These are phyloP conservation scores for Kurtzmaniella quercitrusa DNA, from an alignment of 1,139 yeast genomes.

Conservation along the genomic window DNA sequence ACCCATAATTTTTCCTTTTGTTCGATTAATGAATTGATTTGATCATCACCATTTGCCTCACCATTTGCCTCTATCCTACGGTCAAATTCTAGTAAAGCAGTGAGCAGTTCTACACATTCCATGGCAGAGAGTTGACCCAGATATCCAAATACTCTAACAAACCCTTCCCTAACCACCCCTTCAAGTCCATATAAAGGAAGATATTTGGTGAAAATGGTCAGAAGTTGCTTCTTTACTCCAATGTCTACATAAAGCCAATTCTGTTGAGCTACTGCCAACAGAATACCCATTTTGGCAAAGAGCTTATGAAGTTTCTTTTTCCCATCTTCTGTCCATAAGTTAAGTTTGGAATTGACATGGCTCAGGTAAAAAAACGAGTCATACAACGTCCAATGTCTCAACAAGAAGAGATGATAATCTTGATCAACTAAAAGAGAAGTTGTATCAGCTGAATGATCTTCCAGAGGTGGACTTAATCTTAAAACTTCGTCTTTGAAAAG, in stretches of 20 bases:
- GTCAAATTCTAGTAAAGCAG: constrained; percentile 78
- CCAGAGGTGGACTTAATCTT: constrained; percentile 46
- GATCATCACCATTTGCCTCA: constrained; percentile 19
- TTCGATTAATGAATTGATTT: constrained; percentile 40
- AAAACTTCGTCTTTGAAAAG: constrained; percentile 78
- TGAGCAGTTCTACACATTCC: constrained; percentile 85
- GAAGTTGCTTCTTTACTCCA: constrained; percentile 68
- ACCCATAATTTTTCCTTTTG: constrained; percentile 73
- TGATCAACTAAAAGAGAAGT: constrained; percentile 63
- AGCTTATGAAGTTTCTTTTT: constrained; percentile 79
- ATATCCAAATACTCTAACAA: constrained; percentile 79
- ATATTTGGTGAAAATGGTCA: constrained; percentile 64
- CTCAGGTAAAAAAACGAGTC: constrained; percentile 88
- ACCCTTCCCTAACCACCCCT: constrained; percentile 81
- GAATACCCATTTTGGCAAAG: constrained; percentile 95
- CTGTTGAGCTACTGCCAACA: constrained; percentile 83
- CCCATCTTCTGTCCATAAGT: constrained; percentile 91
- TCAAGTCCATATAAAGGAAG: constrained; percentile 77
- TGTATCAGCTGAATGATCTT: constrained; percentile 49
- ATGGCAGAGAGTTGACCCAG: constrained; percentile 87
- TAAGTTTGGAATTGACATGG: constrained; percentile 81
- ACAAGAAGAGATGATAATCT: constrained; percentile 80
- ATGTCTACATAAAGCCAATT: constrained; percentile 91
- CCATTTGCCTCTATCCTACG: constrained; percentile 19
- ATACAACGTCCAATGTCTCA: constrained; percentile 91